These are phyloP conservation scores for Talaromyces sp. DNA, from an alignment of 2,329 filamentous ascomycete species.

Conservation along the genomic window DNA sequence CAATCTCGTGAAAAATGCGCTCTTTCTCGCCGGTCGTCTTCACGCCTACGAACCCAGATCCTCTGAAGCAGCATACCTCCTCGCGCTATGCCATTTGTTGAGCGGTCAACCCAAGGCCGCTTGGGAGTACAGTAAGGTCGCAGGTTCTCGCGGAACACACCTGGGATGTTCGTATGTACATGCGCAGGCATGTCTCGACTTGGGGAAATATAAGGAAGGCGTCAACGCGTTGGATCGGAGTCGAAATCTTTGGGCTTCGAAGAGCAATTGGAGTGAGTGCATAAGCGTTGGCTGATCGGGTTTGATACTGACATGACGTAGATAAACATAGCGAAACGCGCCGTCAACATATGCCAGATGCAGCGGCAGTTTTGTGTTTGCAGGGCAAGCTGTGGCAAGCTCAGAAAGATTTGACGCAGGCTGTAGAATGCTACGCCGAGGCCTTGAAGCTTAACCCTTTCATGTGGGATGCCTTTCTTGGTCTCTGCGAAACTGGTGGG, in stretches of 20 bases:
- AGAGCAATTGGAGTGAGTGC: constrained; percentile 71
- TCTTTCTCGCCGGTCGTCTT: constrained; percentile 88
- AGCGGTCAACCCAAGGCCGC: constrained; percentile 81
- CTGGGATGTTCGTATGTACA: constrained; percentile 88
- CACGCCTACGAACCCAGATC: constrained; percentile 79
- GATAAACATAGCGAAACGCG: constrained; percentile 72
- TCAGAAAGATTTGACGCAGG: constrained; percentile 76
- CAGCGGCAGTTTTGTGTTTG: constrained; percentile 77
- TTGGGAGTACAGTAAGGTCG: constrained; percentile 74
- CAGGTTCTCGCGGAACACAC: constrained; percentile 69
- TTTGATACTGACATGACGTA: constrained; percentile 16
- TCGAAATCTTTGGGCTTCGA: constrained; percentile 70
- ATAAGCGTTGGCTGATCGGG: neutral
- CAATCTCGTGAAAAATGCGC: constrained; percentile 80
- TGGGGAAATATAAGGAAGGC: constrained; percentile 78
- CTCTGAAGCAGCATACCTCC: constrained; percentile 75
- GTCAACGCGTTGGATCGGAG: constrained; percentile 81
- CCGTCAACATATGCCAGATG: constrained; percentile 75
- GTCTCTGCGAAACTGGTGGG: constrained; percentile 73
- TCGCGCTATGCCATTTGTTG: constrained; percentile 80
- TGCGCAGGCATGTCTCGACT: constrained; percentile 78
- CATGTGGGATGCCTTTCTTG: constrained; percentile 96
- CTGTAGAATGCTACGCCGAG: constrained; percentile 82
- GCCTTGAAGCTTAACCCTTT: constrained; percentile 88
- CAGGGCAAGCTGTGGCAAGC: constrained; percentile 83